Base-by-base conservation (phyloP, 2,329 filamentous ascomycete species). In the Monosporascus sp. region DNA sequence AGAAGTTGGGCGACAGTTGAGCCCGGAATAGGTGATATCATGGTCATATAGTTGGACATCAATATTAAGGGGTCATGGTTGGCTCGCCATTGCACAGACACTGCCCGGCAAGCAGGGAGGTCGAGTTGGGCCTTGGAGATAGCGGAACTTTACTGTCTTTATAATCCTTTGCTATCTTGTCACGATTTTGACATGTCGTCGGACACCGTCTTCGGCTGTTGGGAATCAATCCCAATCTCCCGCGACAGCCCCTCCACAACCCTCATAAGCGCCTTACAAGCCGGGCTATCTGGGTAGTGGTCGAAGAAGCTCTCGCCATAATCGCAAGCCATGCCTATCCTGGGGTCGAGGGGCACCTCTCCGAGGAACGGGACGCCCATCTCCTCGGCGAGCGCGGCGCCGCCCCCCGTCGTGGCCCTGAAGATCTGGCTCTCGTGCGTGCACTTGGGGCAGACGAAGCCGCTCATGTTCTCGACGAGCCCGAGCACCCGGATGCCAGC, bases 251-350 rank as follows among this genome's bases (percentile, higher is more conserved):
- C 81, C 63, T 81, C 83, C 37, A 99, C 92, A 9, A 99, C 92
- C 37, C 78, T 77, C 72, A 84, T 86, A 55, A 99, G 82, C 3
- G 93, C 92, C 60, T 80, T 76, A 65, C 90, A 96, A 1, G 94
- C 92, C 36, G 94, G 93, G 60, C 90, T 96, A 62, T 97, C 92
- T 0, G 93, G 90, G 70, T 90, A 99, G 24, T 85, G 86, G 65
- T 97, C 92, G 65, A 97, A 89, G 72, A 95, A 99, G 71, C 91
- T 97, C 81, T 99, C 94, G 5, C 95, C 94, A 70, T 89, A 97
- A 70, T 99, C 94, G 66, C 93, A 97, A 3, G 92, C 88, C 89
- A 97, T 95, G 8, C 94, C 89, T 60, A 99, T 96, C 57, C 93
- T 79, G 3, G 94, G 93, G 65, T 99, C 94, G 50, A 99, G 74